Evolutionary conservation across 305 asterid species (phyloP), one percentile per base, ranked within the genome.

Genomic region (Fraxinus paxiana): DNA sequence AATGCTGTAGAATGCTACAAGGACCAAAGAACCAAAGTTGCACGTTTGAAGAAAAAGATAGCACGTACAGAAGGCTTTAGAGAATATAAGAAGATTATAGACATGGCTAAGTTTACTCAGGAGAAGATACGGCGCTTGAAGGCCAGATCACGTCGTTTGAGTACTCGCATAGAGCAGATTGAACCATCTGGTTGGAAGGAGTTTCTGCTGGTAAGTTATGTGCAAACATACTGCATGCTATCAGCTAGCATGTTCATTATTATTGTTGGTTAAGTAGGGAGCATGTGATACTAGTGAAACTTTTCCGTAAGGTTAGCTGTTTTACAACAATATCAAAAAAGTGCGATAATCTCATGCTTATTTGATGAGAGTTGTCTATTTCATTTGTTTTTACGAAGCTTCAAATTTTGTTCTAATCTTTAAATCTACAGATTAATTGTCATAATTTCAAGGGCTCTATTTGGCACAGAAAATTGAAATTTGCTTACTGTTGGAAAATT

Each of bases 181-280:
- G 99, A 94, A 88, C 99, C 99, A 73, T 94, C 98, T 85, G 98
- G 99, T 77, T 96, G 99, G 99, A 96, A 96, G 90, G 99, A 96
- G 83, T 96, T 96, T 90, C 90, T 94, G 87, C 98, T 93, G 98
- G 99, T 94, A 86, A 63, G 56, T 28, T 56, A 43, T 35, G 46
- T 35, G 51, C 9, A 24, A 30, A 34, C 73, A 24, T 69, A 8
- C 17, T 38, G 33, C 8, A 6, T 37, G 17, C 20, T 74, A 22
- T 34, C 22, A 12, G 65, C 46, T 33, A 59, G 13, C 43, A 22
- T 71, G 76, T 56, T 67, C 78, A 56, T 65, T 78, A 77, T 12
- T 48, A 37, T 85, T 67, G 26, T 54, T 43, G 75, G 2, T 34
- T 71, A 70, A 22, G 24, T 51, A 20, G 22, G 20, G 41, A 31